phyloP scores from a whole-genome alignment of 2,329 filamentous ascomycete genomes.

The Iodosphaeria phyllophila region DNA sequence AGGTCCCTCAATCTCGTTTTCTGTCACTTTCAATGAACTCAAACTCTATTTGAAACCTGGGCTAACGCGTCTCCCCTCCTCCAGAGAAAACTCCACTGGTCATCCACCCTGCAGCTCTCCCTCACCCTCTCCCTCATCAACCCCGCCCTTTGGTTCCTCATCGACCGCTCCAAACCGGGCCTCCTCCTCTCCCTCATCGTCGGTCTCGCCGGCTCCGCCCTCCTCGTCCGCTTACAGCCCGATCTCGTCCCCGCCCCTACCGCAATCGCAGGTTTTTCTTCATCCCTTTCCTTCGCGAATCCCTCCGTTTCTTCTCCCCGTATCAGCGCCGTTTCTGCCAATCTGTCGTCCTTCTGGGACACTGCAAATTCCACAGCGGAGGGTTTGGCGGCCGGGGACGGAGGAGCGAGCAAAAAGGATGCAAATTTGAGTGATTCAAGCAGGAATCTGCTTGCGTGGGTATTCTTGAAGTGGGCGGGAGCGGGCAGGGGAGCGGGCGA shows the following conservation, averaged over 20 bases:
- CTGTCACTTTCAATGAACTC: slow-evolving; percentile 1
- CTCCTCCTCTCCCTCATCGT: slow-evolving; percentile 63
- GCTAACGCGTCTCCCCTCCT: slow-evolving; percentile 3
- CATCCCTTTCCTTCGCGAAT: slow-evolving; percentile 9
- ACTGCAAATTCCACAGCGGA: no score
- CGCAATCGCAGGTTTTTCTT: no score
- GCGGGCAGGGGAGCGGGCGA: slow-evolving; percentile 5
- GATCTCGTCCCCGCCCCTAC: slow-evolving; percentile 57
- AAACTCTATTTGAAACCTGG: neutral
- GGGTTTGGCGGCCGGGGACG: neutral
- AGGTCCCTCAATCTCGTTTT: slow-evolving; percentile 18
- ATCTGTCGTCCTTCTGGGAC: slow-evolving; percentile 9
- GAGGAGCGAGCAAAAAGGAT: neutral
- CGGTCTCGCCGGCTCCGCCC: slow-evolving; percentile 52
- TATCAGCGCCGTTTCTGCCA: slow-evolving; percentile 1
- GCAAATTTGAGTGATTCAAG: neutral
- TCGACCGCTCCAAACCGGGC: slow-evolving; percentile 76
- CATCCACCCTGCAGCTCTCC: slow-evolving; percentile 85
- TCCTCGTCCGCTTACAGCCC: slow-evolving; percentile 59
- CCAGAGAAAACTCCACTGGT: slow-evolving; percentile 78
- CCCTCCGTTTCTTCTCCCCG: slow-evolving; percentile 2
- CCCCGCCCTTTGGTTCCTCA: slow-evolving; percentile 86
- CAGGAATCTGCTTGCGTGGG: neutral
- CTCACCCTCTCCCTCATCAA: slow-evolving; percentile 79
- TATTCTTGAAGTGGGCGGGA: slow-evolving; percentile 7